phyloP scores from a whole-genome alignment of 352 stramenopile genomes.

The Blastocystis sp. region DNA sequence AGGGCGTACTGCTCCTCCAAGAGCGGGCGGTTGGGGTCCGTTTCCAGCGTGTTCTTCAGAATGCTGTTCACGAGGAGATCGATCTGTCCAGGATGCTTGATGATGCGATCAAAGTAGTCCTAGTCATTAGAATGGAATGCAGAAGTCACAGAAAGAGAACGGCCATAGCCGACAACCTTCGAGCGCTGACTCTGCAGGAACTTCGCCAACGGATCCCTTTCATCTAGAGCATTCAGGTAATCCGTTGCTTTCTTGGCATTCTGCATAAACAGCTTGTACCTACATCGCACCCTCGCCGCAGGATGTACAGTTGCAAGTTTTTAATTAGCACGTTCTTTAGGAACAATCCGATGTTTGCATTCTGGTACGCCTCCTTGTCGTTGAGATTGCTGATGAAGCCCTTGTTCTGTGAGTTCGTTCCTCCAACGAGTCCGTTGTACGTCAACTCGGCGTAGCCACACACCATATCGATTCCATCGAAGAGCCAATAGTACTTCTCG shows the following conservation, averaged over 20 bases:
- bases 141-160: not conserved
- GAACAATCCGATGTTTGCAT: constrained; percentile 9
- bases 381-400: not conserved
- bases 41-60: constrained; percentile 30
- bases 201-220: constrained; percentile 45
- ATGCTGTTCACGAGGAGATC: constrained; percentile 32
- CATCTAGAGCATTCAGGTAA: constrained; percentile 15
- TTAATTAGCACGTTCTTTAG: constrained; percentile 14
- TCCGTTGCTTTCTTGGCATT: constrained; percentile 13
- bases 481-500: not conserved
- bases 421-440: not conserved
- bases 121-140: not conserved
- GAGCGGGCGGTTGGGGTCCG: not conserved
- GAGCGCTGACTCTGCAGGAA: constrained; percentile 10
- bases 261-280: constrained; percentile 57
- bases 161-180: not conserved
- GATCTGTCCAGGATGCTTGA: constrained; percentile 49
- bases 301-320: constrained; percentile 18
- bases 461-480: constrained; percentile 34
- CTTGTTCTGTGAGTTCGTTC: not conserved
- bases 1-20: constrained; percentile 15
- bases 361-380: not conserved
- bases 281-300: not conserved
- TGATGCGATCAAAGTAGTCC: constrained; percentile 48
- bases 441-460: constrained; percentile 3